A percentile compares a stretch with the other conserved stretches of the same genome.
Conservation (phyloP, 208 protist species). For the Trypanosomatidae sp. region DNA sequence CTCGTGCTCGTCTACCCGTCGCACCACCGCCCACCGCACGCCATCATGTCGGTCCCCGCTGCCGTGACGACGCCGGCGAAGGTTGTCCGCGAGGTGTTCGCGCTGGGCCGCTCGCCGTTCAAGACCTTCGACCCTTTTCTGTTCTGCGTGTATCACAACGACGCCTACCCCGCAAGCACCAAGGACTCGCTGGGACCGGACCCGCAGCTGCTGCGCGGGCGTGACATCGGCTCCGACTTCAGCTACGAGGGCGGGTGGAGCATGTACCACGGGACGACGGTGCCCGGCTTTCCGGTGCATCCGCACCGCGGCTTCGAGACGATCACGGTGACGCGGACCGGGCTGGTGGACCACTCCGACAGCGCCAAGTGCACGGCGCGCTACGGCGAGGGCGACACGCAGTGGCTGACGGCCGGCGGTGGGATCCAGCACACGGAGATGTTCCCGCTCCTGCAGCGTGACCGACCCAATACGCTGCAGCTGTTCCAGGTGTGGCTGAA, state of each 20-base stretch:
- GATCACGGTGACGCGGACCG: slow-evolving; percentile 78
- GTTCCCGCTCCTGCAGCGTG: slow-evolving; percentile 39
- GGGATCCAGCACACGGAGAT: slow-evolving; percentile 90
- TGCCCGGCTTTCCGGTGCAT: too few species aligned
- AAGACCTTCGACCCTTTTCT: too few species aligned
- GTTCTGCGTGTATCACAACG: too few species aligned
- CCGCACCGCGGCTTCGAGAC: slow-evolving; percentile 78
- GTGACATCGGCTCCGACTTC: too few species aligned
- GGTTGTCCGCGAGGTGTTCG: too few species aligned
- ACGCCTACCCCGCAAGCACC: neutral
- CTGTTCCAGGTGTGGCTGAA: slow-evolving; percentile 93
- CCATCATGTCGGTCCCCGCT: too few species aligned
- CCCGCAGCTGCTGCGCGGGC: too few species aligned
- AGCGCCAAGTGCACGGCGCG: slow-evolving; percentile 64
- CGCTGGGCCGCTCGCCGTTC: too few species aligned
- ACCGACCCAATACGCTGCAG: slow-evolving; percentile 39
- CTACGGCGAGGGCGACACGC: slow-evolving; percentile 75
- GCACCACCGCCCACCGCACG: too few species aligned
- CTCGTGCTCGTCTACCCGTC: too few species aligned
- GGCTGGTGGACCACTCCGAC: slow-evolving; percentile 81
- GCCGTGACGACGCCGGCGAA: too few species aligned
- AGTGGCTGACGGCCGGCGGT: slow-evolving; percentile 93
- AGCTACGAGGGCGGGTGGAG: neutral
- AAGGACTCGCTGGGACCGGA: neutral
- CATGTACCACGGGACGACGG: slow-evolving; percentile 16